phyloP scores from a whole-genome alignment of 2,329 filamentous ascomycete genomes.

The Alternaria incomplexa region DNA sequence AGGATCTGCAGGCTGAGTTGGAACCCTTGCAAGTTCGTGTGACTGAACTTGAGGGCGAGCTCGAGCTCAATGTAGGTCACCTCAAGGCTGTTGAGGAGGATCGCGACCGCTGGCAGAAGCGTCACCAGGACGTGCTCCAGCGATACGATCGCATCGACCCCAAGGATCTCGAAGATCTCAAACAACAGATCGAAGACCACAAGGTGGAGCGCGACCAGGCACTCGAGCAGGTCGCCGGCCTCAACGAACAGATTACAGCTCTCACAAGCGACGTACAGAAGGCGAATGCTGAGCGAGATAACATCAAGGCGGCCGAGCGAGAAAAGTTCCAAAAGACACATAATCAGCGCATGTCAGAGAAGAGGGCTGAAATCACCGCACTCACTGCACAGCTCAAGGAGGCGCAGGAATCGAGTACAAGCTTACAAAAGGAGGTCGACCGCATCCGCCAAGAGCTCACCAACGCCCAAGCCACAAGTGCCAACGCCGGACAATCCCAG shows the following conservation, averaged over 20 bases:
- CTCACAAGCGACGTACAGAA: constrained; percentile 22
- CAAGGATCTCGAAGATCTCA: constrained; percentile 87
- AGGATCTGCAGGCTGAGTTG: constrained; percentile 75
- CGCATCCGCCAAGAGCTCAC: constrained; percentile 52
- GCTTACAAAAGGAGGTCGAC: constrained; percentile 64
- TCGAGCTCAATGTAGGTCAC: constrained; percentile 83
- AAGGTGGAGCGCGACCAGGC: constrained; percentile 61
- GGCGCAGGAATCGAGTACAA: constrained; percentile 47
- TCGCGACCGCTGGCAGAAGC: constrained; percentile 93
- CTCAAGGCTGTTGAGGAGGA: constrained; percentile 89
- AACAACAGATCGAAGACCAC: constrained; percentile 70
- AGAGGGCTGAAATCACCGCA: constrained; percentile 56
- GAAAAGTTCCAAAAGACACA: constrained; percentile 57
- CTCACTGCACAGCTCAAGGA: constrained; percentile 68
- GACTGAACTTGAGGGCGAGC: constrained; percentile 79
- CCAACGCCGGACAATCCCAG: constrained; percentile 21
- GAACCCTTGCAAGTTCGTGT: constrained; percentile 83
- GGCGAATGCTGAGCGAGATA: constrained; percentile 22
- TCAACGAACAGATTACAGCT: constrained; percentile 56
- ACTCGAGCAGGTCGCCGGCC: constrained; percentile 57
- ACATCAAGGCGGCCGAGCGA: constrained; percentile 51
- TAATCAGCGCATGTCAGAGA: constrained; percentile 41
- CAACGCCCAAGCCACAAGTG: constrained; percentile 14
- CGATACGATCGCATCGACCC: constrained; percentile 97
- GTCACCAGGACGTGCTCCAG: constrained; percentile 91